phyloP scores from a whole-genome alignment of 495 filamentous ascomycete genomes.

The Pseudevernia furfuracea region DNA sequence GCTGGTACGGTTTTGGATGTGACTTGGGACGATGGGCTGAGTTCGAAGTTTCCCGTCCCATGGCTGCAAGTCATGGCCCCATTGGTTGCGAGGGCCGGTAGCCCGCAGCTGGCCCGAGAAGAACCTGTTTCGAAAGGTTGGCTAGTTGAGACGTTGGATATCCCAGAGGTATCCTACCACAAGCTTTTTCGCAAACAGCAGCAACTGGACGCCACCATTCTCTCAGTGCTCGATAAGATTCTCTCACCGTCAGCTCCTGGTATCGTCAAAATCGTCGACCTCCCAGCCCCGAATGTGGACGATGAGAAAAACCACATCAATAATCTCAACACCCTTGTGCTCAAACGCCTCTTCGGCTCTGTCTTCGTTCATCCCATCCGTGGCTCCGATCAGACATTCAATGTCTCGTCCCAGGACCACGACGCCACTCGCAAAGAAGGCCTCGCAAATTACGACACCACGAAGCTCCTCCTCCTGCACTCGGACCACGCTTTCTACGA shows the following conservation, averaged over 20 bases:
- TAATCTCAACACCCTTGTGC: neutral
- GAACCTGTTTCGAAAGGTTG: neutral
- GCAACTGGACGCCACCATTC: neutral
- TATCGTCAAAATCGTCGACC: slow-evolving; percentile 4
- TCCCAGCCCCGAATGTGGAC: neutral
- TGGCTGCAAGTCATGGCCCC: slow-evolving; percentile 8
- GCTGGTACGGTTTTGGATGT: neutral
- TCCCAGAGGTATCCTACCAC: slow-evolving; percentile 1
- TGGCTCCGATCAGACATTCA: slow-evolving; percentile 9
- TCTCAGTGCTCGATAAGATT: neutral
- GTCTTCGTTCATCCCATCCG: slow-evolving; percentile 12
- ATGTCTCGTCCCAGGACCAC: slow-evolving; percentile 9
- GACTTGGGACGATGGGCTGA: neutral
- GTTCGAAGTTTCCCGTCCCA: neutral
- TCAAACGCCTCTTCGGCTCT: slow-evolving; percentile 9
- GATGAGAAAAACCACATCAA: neutral
- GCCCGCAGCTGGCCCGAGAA: neutral
- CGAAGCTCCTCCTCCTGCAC: slow-evolving; percentile 7
- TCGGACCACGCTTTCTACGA: slow-evolving; percentile 8
- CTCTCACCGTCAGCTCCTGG: neutral
- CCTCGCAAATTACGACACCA: slow-evolving; percentile 8
- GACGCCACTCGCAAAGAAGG: slow-evolving; percentile 1
- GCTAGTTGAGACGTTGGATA: neutral
- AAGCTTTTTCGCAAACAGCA: neutral
- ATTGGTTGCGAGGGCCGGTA: neutral